phyloP scores from a whole-genome alignment of 371 early-diverging fungal genomes.

The Dichotomocladium elegans region DNA sequence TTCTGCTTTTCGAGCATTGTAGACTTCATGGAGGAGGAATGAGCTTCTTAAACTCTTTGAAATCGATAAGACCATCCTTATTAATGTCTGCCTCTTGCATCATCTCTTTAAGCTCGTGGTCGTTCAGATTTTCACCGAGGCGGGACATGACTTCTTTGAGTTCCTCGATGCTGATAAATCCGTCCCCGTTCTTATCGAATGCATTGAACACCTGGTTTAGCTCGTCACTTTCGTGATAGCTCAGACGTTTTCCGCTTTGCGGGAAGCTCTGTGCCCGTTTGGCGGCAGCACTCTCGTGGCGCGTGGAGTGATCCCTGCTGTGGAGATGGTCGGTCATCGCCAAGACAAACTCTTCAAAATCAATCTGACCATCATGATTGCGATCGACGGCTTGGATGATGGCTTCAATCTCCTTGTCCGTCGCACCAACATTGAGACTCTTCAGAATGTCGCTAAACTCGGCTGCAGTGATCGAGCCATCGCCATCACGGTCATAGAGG shows the following conservation, averaged over 20 bases:
- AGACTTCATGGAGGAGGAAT: slow-evolving; percentile 1
- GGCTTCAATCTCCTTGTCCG: slow-evolving; percentile 48
- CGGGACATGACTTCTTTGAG: slow-evolving; percentile 61
- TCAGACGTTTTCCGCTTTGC: slow-evolving; percentile 4
- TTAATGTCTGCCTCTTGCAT: slow-evolving; percentile 73
- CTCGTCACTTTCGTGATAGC: slow-evolving; percentile 51
- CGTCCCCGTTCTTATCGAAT: slow-evolving; percentile 69
- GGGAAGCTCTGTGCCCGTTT: slow-evolving; percentile 12
- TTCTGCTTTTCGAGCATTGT: background rate
- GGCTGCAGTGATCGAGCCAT: slow-evolving; percentile 48
- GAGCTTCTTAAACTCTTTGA: slow-evolving; percentile 39
- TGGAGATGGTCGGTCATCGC: slow-evolving; percentile 54
- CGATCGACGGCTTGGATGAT: slow-evolving; percentile 48
- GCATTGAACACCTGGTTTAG: slow-evolving; percentile 61
- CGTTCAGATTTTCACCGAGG: slow-evolving; percentile 63
- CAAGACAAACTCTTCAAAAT: slow-evolving; percentile 65
- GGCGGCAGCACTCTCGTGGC: background rate
- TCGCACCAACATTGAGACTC: slow-evolving; percentile 64
- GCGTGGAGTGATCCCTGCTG: slow-evolving; percentile 15
- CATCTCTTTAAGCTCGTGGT: slow-evolving; percentile 74
- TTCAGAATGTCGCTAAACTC: slow-evolving; percentile 66
- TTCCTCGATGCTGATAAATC: slow-evolving; percentile 61
- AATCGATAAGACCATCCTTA: slow-evolving; percentile 57
- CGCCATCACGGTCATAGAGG: slow-evolving; percentile 63
- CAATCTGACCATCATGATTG: slow-evolving; percentile 39